Evolutionary conservation across 2,329 filamentous ascomycete species (phyloP).

Genomic region (Cordyceps tenuipes): DNA sequence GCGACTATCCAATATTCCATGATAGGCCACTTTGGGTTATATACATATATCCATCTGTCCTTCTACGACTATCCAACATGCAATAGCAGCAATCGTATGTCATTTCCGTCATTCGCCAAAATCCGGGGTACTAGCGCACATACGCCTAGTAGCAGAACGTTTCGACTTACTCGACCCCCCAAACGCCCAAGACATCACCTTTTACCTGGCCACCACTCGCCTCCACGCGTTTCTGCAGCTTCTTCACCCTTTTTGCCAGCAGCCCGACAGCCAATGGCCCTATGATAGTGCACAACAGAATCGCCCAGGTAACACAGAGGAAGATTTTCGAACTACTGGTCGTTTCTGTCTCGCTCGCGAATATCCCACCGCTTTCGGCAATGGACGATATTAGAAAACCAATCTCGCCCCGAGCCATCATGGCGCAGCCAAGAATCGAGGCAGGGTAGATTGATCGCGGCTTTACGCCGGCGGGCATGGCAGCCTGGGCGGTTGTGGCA

Average conservation of each 20-base stretch:
- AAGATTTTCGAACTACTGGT: constrained; percentile 34
- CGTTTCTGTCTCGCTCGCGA: constrained; percentile 16
- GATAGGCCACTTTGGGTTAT: too few species aligned
- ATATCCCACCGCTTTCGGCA: constrained; percentile 46
- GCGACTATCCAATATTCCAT: too few species aligned
- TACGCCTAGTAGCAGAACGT: not conserved
- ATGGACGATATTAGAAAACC: constrained; percentile 67
- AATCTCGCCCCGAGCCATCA: constrained; percentile 74
- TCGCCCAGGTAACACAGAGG: constrained; percentile 47
- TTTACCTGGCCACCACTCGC: constrained; percentile 8
- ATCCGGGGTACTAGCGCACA: not conserved
- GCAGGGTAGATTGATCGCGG: constrained; percentile 59
- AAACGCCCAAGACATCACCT: not conserved
- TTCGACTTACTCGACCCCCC: not conserved
- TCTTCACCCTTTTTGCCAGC: constrained; percentile 34
- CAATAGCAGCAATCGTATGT: too few species aligned
- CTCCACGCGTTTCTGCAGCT: constrained; percentile 19
- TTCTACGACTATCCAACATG: too few species aligned
- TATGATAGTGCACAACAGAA: constrained; percentile 45
- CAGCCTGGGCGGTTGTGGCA: not conserved
- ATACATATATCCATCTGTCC: too few species aligned
- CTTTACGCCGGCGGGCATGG: constrained; percentile 26
- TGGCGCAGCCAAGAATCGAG: constrained; percentile 55
- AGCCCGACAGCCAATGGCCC: constrained; percentile 42
- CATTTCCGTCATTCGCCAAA: too few species aligned